phyloP scores from a whole-genome alignment of 2,329 filamentous ascomycete species.

The Diaporthe sp. region DNA sequence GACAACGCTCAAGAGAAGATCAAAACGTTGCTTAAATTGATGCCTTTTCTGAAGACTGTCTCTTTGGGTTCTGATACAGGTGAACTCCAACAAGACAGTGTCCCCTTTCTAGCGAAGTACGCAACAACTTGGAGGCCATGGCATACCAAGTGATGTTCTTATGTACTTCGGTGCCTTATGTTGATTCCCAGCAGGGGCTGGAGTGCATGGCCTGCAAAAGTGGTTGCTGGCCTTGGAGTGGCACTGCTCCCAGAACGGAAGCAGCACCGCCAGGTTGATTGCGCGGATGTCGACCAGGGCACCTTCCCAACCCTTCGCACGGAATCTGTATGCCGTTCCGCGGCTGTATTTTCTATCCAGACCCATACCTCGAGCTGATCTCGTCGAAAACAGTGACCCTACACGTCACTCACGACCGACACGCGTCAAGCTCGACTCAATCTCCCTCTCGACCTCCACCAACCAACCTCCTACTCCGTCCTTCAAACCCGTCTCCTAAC shows the following conservation, averaged over 20 bases:
- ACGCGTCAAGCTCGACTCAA: neutral
- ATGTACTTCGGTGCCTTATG: no score
- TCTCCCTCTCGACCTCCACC: neutral
- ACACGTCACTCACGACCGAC: neutral
- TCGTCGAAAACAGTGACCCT: neutral
- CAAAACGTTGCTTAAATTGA: rapidly evolving
- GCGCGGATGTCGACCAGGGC: neutral
- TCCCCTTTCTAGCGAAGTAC: neutral
- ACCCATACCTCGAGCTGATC: neutral
- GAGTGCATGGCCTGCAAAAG: neutral
- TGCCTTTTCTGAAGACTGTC: neutral
- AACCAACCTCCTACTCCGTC: neutral
- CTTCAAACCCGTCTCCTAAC: neutral
- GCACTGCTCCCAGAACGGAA: neutral
- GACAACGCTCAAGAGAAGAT: neutral
- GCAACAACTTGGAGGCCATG: neutral
- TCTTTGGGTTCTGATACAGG: neutral
- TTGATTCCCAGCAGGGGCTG: neutral
- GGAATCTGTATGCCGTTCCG: neutral
- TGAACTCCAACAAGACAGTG: neutral
- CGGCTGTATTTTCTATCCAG: neutral
- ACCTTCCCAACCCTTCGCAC: constrained; percentile 11
- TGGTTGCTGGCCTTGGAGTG: neutral
- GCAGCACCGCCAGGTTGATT: neutral
- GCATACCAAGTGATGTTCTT: neutral